Conservation (phyloP, 768 basidiomycete genomes). For the Amanita brunnescens region DNA sequence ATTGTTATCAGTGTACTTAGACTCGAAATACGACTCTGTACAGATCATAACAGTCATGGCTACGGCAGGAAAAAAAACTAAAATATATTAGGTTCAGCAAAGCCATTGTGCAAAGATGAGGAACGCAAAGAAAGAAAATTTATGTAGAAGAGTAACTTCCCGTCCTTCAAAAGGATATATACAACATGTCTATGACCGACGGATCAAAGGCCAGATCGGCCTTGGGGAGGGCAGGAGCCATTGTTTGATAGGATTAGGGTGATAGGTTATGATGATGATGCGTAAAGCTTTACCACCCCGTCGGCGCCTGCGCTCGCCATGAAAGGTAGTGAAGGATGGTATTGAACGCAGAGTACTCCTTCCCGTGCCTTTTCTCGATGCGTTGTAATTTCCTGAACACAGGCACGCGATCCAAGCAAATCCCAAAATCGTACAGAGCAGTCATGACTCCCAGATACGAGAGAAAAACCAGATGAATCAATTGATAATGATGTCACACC, state of each 20-base stretch:
- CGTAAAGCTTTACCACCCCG: conserved; percentile 87
- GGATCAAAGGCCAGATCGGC: not conserved
- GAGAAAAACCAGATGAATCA: conserved; percentile 76
- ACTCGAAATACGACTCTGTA: conserved; percentile 3
- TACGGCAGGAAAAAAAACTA: not conserved
- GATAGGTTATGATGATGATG: conserved; percentile 54
- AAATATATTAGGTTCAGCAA: conserved; percentile 1
- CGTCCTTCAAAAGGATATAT: not conserved
- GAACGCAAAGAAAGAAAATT: not conserved
- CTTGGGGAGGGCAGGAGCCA: not conserved
- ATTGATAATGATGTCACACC: conserved; percentile 88
- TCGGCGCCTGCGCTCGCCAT: conserved; percentile 96
- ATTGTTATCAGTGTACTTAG: not conserved
- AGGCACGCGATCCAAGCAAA: conserved; percentile 66
- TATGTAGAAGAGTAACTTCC: not conserved
- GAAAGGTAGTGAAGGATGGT: conserved; percentile 75
- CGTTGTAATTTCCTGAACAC: conserved; percentile 81
- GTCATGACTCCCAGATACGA: conserved; percentile 89
- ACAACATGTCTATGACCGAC: not conserved
- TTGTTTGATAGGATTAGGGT: conserved; percentile 1
- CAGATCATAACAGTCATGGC: conserved; percentile 1
- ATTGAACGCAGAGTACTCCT: conserved; percentile 84
- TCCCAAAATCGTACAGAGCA: conserved; percentile 96
- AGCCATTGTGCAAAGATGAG: not conserved
- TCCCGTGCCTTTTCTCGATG: conserved; percentile 88